Percentiles rank a stretch among this genome's conserved stretches.
phyloP scores from a whole-genome alignment of 164 flowering plant genomes.

The Taxillus chinensis region DNA sequence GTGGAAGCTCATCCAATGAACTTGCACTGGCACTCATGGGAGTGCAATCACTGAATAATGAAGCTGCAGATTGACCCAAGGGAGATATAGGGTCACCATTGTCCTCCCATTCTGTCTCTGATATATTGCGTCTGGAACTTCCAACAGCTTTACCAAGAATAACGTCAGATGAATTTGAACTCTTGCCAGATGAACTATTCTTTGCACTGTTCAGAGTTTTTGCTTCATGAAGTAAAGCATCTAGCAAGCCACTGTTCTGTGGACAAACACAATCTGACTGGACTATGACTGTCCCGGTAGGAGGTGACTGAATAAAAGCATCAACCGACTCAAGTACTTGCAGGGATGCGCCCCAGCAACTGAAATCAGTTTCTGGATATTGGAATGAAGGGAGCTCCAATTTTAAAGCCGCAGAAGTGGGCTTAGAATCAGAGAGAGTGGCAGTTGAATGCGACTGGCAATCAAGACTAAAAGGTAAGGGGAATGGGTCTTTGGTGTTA shows the following conservation, averaged over 20 bases:
- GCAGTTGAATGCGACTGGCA: conserved; percentile 79
- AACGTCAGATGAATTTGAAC: conserved; percentile 34
- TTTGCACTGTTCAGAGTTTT: conserved; percentile 30
- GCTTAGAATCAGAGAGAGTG: conserved; percentile 81
- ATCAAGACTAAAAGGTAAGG: conserved; percentile 31
- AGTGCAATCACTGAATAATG: conserved; percentile 46
- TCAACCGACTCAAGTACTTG: conserved; percentile 42
- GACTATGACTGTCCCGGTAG: conserved; percentile 14
- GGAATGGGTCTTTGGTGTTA: conserved; percentile 8
- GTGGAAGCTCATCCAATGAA: conserved; percentile 34
- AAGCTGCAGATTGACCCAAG: conserved; percentile 49
- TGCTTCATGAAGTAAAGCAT: conserved; percentile 50
- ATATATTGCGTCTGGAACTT: conserved; percentile 21
- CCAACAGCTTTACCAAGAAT: conserved; percentile 30
- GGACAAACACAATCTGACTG: conserved; percentile 44
- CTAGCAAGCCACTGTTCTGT: conserved; percentile 59
- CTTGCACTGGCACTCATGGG: conserved; percentile 37
- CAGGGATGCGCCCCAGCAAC: conserved; percentile 46
- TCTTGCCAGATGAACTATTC: conserved; percentile 37
- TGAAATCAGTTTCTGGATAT: conserved; percentile 56
- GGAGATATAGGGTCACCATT: conserved; percentile 53
- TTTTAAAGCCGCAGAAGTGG: conserved; percentile 59
- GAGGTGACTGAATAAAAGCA: conserved; percentile 37
- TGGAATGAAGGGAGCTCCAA: conserved; percentile 99
- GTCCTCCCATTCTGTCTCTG: conserved; percentile 35